phyloP scores from a whole-genome alignment of 2,329 filamentous ascomycete species.

The Arachnomyces sp. region DNA sequence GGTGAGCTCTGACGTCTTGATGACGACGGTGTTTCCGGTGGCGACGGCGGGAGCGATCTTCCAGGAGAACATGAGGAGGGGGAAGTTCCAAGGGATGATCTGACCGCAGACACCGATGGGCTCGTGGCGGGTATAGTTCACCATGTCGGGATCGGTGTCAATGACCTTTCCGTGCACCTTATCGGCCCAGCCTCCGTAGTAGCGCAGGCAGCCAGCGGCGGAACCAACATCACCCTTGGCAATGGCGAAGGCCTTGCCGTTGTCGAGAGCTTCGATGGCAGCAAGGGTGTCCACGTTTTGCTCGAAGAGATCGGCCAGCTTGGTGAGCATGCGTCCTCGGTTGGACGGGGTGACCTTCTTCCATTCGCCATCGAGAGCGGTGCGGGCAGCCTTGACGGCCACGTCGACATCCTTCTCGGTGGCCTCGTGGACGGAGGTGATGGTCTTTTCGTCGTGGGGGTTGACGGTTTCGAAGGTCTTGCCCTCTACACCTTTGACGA shows the following conservation, averaged over 20 bases:
- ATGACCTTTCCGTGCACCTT: slow-evolving; percentile 87
- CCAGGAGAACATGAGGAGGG: slow-evolving; percentile 76
- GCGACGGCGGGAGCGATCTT: slow-evolving; percentile 69
- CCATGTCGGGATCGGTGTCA: slow-evolving; percentile 68
- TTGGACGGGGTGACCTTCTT: slow-evolving; percentile 59
- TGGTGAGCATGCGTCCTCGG: slow-evolving; percentile 62
- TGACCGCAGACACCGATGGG: slow-evolving; percentile 76
- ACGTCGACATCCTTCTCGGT: slow-evolving; percentile 71
- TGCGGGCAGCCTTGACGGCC: slow-evolving; percentile 76
- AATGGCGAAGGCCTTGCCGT: slow-evolving; percentile 37
- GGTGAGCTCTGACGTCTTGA: slow-evolving; percentile 63
- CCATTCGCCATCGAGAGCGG: slow-evolving; percentile 74
- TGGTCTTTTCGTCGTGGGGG: slow-evolving; percentile 75
- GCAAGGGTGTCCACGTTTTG: slow-evolving; percentile 69
- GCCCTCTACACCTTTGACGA: slow-evolving; percentile 73
- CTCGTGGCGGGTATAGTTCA: slow-evolving; percentile 78
- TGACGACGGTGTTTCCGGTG: slow-evolving; percentile 54
- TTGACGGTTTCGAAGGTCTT: slow-evolving; percentile 91
- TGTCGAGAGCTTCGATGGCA: slow-evolving; percentile 70
- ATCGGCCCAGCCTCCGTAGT: slow-evolving; percentile 90
- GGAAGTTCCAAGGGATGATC: slow-evolving; percentile 90
- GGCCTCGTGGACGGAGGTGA: slow-evolving; percentile 74
- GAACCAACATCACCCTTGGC: slow-evolving; percentile 64
- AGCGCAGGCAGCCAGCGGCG: slow-evolving; percentile 67
- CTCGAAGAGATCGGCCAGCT: slow-evolving; percentile 74